Conservation (phyloP, 768 basidiomycete genomes). For the Auricularia cornea region DNA sequence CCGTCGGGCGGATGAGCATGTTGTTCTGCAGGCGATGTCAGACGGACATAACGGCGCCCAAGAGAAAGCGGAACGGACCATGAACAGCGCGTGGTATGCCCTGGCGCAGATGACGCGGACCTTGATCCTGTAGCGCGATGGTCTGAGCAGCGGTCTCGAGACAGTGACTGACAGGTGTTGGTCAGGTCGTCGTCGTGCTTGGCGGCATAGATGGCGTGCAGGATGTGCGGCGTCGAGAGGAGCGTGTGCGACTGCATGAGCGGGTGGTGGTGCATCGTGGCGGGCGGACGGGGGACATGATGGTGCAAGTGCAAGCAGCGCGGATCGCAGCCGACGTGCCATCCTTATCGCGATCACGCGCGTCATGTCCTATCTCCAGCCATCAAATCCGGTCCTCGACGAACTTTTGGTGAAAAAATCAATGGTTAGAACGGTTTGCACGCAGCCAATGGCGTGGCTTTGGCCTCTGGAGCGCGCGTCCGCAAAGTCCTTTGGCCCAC, state of each 20-base stretch:
- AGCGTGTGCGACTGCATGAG: constrained; percentile 23
- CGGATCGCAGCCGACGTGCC: too few relatives aligned
- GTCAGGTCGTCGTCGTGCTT: constrained; percentile 51
- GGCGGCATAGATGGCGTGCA: constrained; percentile 80
- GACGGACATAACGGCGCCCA: constrained; percentile 5
- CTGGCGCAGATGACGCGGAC: constrained; percentile 98
- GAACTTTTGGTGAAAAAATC: too few relatives aligned
- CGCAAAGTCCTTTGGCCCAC: too few relatives aligned
- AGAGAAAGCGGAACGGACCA: constrained; percentile 52
- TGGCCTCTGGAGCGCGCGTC: too few relatives aligned
- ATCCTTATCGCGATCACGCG: too few relatives aligned
- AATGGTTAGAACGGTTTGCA: too few relatives aligned
- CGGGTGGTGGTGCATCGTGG: constrained; percentile 55
- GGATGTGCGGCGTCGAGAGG: constrained; percentile 67
- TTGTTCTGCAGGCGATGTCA: constrained; percentile 57
- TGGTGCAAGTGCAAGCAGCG: too few relatives aligned
- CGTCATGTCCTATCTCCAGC: too few relatives aligned
- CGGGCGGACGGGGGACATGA: not conserved
- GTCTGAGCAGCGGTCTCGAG: constrained; percentile 54
- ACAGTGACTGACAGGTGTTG: constrained; percentile 15
- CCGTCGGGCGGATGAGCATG: constrained; percentile 98
- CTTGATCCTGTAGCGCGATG: constrained; percentile 98
- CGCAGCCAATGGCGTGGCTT: too few relatives aligned
- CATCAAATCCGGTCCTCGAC: too few relatives aligned
- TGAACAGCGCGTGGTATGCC: constrained; percentile 97